Evolutionary conservation across 371 early-diverging fungal genomes (phyloP), one percentile per base, ranked within the genome.

Genomic region (Lichtheimia hyalospora): DNA sequence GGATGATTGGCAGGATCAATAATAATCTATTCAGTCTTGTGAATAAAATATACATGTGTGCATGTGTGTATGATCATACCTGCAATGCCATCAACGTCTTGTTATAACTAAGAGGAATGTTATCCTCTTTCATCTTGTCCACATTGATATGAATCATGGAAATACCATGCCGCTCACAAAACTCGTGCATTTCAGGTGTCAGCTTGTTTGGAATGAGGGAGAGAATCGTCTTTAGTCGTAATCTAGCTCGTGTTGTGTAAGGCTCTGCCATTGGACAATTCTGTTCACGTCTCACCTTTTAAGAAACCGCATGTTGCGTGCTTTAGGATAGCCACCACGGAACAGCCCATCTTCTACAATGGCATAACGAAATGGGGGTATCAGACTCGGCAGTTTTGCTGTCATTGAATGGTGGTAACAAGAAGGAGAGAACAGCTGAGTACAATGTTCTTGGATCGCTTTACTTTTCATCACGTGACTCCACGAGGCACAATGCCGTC

Each of bases 311-410:
- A 85, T 79, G 71, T 96, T 96, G 50, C 93, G 84, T 40, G 79
- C 82, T 64, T 94, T 87, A 27, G 96, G 91, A 64, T 94, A 94
- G 12, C 89, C 94, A 7, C 97, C 96, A 27, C 93, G 81, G 67
- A 87, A 93, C 8, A 96, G 75, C 60, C 84, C 83, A 18, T 85
- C 84, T 67, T 96, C 92, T 6, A 94, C 92, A 2, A 84, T 77
- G 41, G 89, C 91, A 64, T 88, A 96, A 16, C 96, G 83, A 68
- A 91, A 92, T 25, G 96, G 94, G 3, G 93, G 92, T 42, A 89
- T 90, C 51, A 91, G 71, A 16, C 88, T 85, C 5, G 86, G 71
- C 49, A 83, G 67, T 48, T 53, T 48, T 3, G 27, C 48, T 6
- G 60, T 13, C 68, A 71, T 71, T 54, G 56, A 23, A 27, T 6